phyloP scores from a whole-genome alignment of 2,329 filamentous ascomycete species.

The Fusarium denticulatum region DNA sequence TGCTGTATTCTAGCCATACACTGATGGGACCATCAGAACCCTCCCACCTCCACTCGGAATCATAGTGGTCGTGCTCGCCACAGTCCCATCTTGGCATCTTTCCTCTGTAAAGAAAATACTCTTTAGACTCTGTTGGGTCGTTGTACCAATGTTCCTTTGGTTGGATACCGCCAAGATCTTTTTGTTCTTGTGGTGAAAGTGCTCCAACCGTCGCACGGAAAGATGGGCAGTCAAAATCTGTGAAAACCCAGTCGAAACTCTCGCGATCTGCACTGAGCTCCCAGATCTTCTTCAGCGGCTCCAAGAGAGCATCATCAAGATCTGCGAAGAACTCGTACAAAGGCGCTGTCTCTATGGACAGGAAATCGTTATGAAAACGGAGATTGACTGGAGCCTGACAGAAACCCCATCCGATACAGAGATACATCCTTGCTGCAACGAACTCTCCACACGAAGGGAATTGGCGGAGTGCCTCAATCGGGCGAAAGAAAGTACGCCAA shows the following conservation, averaged over 20 bases:
- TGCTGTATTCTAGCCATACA: rapidly evolving
- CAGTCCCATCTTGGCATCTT: not conserved
- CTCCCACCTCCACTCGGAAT: rapidly evolving
- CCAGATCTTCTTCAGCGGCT: not conserved
- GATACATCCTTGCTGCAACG: not conserved
- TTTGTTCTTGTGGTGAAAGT: not conserved
- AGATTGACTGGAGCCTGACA: not conserved
- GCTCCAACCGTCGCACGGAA: not conserved
- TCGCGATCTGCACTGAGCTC: not conserved
- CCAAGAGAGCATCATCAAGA: not conserved
- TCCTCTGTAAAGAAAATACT: not conserved
- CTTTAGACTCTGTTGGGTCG: not conserved
- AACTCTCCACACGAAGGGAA: not conserved
- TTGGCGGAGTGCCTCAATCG: not conserved
- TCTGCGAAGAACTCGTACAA: not conserved
- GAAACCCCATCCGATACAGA: not conserved
- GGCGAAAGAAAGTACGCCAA: not conserved
- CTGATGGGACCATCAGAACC: not conserved
- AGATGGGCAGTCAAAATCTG: rapidly evolving
- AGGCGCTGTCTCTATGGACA: rapidly evolving
- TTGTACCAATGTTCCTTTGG: not conserved
- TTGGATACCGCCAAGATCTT: not conserved
- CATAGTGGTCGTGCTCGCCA: not conserved
- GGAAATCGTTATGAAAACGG: rapidly evolving
- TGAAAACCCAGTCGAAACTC: not conserved